Base-by-base conservation (phyloP, 192 early-diverging fungal genomes). In the Chytriomyces confervae region DNA sequence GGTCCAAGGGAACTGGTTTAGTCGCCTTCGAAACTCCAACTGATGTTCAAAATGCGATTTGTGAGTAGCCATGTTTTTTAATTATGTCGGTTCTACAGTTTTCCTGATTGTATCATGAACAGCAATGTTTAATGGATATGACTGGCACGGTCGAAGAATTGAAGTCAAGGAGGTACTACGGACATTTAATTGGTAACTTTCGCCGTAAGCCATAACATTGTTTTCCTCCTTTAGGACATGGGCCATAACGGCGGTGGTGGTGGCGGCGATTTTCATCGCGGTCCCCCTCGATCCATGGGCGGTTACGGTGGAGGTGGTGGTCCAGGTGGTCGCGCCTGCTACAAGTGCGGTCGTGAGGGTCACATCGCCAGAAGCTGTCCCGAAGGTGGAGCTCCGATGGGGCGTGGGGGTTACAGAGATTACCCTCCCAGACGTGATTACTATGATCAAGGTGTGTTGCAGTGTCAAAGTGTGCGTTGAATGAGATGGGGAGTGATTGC, bases 121-220 rank as follows among this genome's bases (percentile, higher is more conserved):
- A 95, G 94, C 89, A 13, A 91, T 91, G 85, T 95, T 92, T 80
- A 88, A 93, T 81, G 87, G 91, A 64, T 92, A 89, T 81, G 92
- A 94, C 64, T 92, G 90, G 93, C 86, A 91, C 76, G 91, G 92
- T 62, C 72, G 90, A 72, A 82, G 85, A 68, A 82, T 95, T 76
- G 91, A 93, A 91, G 94, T 95, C 75, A 85, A 93, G 57, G 92
- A 95, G 90, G 94, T 84, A 76, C 53, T 3, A 13, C 0, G 36
- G 36, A 36, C 2, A 36, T 36, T 36, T 36, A 36, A 36, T 3
- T 36, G 1, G 36, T 36, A 36, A 36, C 3, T 36, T 27, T 36
- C 36, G 36, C 4, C 36, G 36, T 36, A 2, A 36, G 36, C 36
- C 36, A 36, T 36, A 36, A 36, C 36, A 36, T 36, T 4, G 36